Base-by-base conservation (phyloP, 2,329 filamentous ascomycete genomes). In the Penicillium brevicompactum region DNA sequence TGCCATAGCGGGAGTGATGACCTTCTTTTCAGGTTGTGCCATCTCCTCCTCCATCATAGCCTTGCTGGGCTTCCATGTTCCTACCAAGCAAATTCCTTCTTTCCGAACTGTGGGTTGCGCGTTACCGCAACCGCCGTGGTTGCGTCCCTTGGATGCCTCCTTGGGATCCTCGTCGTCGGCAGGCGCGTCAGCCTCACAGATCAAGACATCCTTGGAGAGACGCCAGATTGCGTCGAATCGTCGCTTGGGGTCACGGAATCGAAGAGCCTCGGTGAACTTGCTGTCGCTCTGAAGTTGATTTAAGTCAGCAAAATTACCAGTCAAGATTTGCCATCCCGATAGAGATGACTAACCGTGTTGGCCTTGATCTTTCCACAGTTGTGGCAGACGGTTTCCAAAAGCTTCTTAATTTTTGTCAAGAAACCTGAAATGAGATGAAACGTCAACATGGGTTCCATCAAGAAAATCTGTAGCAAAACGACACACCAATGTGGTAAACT, bases 341-440 rank as follows among this genome's bases (percentile, higher is more conserved):
- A 80, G 82, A 82, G 80, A 81, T 82, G 81, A 95, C 93, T 91
- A 88, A 97, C 93, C 88, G 91, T 90, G 85, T 97, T 92, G 79
- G 92, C 89, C 82, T 96, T 86, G 73, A 97, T 91, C 82, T 94
- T 96, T 79, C 92, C 93, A 83, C 95, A 99, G 77, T 95, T 97
- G 80, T 96, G 92, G 84, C 95, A 99, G 76, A 99, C 92, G 67
- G 92, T 94, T 84, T 99, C 95, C 76, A 99, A 82, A 68, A 99
- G 86, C 83, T 97, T 99, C 84, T 99, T 99, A 78, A 96, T 92
- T 82, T 97, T 97, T 76, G 91, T 95, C 80, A 99, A 89, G 78
- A 97, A 99, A 70, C 94, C 94, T 81, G 82, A 21, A 53, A 9
- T 22, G 5, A 24, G n/a, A 11, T 13, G 16, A 18, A 43, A 49